Base-by-base conservation (phyloP, 441 rosid species). In the Adansonia madagascariensis region DNA sequence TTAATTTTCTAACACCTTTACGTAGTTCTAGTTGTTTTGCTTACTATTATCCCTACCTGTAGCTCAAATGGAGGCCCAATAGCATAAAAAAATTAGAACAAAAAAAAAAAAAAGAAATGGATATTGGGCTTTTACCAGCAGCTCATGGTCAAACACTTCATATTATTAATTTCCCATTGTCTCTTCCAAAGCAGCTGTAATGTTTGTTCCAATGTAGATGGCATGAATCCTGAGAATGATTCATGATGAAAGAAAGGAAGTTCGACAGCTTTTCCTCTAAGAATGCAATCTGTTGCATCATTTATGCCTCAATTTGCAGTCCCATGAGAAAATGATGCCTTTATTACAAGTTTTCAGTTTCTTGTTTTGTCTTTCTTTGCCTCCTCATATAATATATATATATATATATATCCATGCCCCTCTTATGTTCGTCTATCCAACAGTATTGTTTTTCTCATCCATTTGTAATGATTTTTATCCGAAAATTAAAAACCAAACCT, bases 261-360 rank as follows among this genome's bases (percentile, higher is more conserved):
- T 75, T 66, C 57, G 66, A 62, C 85, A 56, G 78, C 31, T 82
- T 24, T 80, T 44, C 55, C 49, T 27, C 49, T 61, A 74, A 55
- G 70, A 79, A 81, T 83, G 86, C 85, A 74, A 75, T 81, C 43
- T 61, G 66, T 67, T 83, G 86, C 91, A 83, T 80, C 80, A 75
- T 78, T 86, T 77, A 74, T 86, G 88, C 89, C 87, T 83, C 81
- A 82, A 73, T 82, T 81, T 80, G 90, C 87, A 79, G 84, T 64
- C 75, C 77, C 84, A 52, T 83, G 82, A 76, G 77, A 82, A 80
- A 80, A 78, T 83, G 87, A 85, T 87, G 84, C 80, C 67, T 64
- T 70, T 8, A 9, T 52, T 2, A 44, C 20, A 47, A 60, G 52
- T 61, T 78, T 77, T 73, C 81, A 76, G 75, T 66, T 56, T 74